These are phyloP conservation scores for Galerina sulciceps DNA, from an alignment of 768 basidiomycete species.

Conservation along the genomic window DNA sequence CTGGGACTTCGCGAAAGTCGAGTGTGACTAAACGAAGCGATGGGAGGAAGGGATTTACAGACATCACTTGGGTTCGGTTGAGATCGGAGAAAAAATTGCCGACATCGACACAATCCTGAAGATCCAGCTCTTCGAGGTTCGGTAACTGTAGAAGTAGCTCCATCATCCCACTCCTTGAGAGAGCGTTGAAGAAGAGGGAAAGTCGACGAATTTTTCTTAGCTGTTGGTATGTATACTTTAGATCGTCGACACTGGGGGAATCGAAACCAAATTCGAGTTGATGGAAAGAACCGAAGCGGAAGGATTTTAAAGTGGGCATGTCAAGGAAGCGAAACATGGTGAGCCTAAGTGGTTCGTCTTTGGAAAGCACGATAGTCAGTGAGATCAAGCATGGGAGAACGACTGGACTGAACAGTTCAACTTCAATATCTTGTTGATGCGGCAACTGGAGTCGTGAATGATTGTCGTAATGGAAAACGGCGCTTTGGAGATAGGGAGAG, in stretches of 20 bases:
- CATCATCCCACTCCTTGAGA: background rate
- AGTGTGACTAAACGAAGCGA: background rate
- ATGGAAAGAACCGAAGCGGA: background rate
- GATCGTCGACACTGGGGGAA: too few relatives aligned
- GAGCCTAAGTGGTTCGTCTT: background rate
- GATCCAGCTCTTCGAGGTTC: background rate
- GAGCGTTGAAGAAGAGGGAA: background rate
- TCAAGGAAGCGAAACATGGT: background rate
- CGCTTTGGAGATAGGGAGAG: background rate
- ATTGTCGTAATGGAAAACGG: background rate
- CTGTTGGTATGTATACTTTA: background rate
- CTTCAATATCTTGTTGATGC: background rate
- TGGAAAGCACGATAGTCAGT: background rate
- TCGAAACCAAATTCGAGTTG: background rate
- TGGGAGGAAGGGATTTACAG: background rate
- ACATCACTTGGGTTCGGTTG: background rate
- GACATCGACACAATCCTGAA: background rate
- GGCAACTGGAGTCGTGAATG: too few relatives aligned
- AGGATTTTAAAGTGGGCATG: background rate
- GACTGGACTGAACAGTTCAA: background rate
- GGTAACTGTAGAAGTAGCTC: background rate
- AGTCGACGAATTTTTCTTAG: background rate
- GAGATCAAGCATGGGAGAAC: background rate
- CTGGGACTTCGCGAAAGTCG: background rate
- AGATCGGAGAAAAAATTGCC: background rate